A percentile compares a stretch with the other conserved stretches of the same genome.
phyloP scores from a whole-genome alignment of 805 yeast genomes.

The Trichomonascus vanleenenianus region DNA sequence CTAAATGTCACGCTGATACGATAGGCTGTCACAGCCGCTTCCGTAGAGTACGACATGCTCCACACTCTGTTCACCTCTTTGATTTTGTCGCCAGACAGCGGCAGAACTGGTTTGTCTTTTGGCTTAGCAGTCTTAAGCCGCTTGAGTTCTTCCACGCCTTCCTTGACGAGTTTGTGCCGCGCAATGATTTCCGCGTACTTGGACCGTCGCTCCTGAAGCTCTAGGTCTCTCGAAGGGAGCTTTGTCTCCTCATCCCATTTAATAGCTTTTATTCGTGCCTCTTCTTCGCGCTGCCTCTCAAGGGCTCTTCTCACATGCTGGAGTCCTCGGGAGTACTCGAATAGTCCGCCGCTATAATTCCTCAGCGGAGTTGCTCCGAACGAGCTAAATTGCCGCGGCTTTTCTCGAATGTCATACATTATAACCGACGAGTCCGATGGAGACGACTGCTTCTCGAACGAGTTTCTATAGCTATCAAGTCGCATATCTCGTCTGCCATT shows the following conservation, averaged over 20 bases:
- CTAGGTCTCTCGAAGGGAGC: slow-evolving; percentile 3
- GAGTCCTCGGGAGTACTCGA: neutral
- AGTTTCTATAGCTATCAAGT: neutral
- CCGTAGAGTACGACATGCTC: slow-evolving; percentile 2
- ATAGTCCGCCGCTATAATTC: neutral
- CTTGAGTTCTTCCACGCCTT: slow-evolving; percentile 12
- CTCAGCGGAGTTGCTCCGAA: neutral
- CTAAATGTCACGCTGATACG: slow-evolving; percentile 51
- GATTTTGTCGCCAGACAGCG: neutral
- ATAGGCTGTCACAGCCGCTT: slow-evolving; percentile 13
- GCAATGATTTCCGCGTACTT: slow-evolving; percentile 9
- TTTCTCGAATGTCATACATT: slow-evolving; percentile 1
- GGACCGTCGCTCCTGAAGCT: slow-evolving; percentile 1
- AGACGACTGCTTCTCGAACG: neutral
- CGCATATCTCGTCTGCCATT: neutral
- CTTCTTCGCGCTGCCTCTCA: neutral
- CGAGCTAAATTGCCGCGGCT: neutral
- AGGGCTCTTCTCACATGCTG: neutral
- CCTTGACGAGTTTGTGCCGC: slow-evolving; percentile 7
- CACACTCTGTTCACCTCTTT: slow-evolving; percentile 10
- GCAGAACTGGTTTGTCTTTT: slow-evolving; percentile 7
- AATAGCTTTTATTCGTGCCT: neutral
- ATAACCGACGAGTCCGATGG: neutral
- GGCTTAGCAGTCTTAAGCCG: slow-evolving; percentile 3
- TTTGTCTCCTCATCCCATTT: slow-evolving; percentile 2